phyloP scores from a whole-genome alignment of 345 rosid genomes.

The Populus ilicifolia region DNA sequence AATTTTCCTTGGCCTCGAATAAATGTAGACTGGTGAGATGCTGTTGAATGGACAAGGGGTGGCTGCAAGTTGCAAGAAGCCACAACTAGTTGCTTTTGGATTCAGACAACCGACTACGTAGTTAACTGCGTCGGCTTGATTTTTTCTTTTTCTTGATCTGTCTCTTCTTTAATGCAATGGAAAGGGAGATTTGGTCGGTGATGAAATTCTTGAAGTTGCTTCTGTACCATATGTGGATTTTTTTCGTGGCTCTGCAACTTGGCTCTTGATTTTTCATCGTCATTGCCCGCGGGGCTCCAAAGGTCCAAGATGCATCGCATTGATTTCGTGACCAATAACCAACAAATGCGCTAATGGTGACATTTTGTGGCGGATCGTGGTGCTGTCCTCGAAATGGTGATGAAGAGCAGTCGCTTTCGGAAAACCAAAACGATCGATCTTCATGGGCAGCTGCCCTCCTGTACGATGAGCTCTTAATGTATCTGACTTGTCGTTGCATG shows the following conservation, averaged over 20 bases:
- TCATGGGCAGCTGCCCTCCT: neutral
- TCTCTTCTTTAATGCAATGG: neutral
- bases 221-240: slow-evolving; percentile 7
- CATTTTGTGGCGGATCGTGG: neutral
- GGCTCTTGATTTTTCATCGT: slow-evolving; percentile 5
- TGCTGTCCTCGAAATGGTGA: neutral
- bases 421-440: neutral
- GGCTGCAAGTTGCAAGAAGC: slow-evolving; percentile 32
- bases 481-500: neutral
- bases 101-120: neutral
- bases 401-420: neutral
- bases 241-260: slow-evolving; percentile 4
- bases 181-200: neutral
- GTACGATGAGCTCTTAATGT: neutral
- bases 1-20: slow-evolving; percentile 27
- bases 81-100: slow-evolving; percentile 9
- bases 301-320: neutral
- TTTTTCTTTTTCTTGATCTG: neutral
- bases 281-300: neutral
- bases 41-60: slow-evolving; percentile 32
- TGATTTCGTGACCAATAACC: neutral
- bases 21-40: slow-evolving; percentile 39
- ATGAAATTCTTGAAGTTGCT: slow-evolving; percentile 5
- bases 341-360: neutral
- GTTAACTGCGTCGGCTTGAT: slow-evolving; percentile 9